Percentiles rank a stretch among this genome's conserved stretches.
Evolutionary conservation across 2,329 filamentous ascomycete genomes (phyloP).

Genomic region (Colletotrichum trifolii): DNA sequence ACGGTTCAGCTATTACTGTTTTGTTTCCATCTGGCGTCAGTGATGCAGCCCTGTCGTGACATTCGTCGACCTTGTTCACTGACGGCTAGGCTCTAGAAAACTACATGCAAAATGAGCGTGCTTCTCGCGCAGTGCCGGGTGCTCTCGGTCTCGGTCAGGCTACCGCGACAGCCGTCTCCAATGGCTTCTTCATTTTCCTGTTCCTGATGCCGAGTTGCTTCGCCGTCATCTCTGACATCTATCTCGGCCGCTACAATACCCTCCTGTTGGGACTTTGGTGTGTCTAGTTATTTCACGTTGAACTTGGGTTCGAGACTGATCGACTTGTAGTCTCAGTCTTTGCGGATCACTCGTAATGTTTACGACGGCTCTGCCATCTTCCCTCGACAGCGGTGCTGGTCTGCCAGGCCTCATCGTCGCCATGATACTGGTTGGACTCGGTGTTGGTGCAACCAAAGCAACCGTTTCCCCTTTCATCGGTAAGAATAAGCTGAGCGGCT

Average conservation of each 20-base stretch:
- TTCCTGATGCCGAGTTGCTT: constrained; percentile 67
- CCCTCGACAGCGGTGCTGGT: constrained; percentile 60
- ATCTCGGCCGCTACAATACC: constrained; percentile 70
- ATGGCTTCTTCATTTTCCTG: constrained; percentile 58
- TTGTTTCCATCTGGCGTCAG: constrained; percentile 38
- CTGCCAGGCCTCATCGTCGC: constrained; percentile 66
- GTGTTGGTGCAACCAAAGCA: constrained; percentile 70
- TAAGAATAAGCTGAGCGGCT: not conserved
- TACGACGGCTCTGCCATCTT: constrained; percentile 62
- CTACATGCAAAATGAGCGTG: constrained; percentile 52
- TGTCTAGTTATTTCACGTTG: constrained; percentile 32
- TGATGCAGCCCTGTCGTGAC: not conserved
- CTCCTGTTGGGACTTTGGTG: constrained; percentile 47
- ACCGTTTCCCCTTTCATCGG: constrained; percentile 54
- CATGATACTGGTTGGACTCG: constrained; percentile 68
- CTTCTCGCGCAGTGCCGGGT: constrained; percentile 52
- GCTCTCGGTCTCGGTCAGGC: constrained; percentile 62
- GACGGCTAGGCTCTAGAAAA: constrained; percentile 45
- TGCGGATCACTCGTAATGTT: constrained; percentile 65
- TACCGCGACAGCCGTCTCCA: constrained; percentile 58
- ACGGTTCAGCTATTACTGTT: constrained; percentile 38
- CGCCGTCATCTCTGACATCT: constrained; percentile 69
- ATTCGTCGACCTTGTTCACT: not conserved
- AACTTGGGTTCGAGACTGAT: not conserved
- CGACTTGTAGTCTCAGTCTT: constrained; percentile 56